Evolutionary conservation across 1,139 yeast genomes (phyloP), one percentile per base, ranked within the genome.

Genomic region (Blastobotrys serpentis): DNA sequence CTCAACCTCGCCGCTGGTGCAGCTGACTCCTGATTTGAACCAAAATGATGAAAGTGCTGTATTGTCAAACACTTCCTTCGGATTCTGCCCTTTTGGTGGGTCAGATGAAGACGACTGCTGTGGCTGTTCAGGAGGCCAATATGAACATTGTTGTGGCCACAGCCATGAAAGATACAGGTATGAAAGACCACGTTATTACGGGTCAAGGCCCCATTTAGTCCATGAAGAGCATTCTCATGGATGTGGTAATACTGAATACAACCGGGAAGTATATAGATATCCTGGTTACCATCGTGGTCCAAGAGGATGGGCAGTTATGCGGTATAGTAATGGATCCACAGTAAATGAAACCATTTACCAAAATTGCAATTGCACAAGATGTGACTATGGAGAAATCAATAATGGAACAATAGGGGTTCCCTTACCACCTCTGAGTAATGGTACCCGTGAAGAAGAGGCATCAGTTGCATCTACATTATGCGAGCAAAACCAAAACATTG

Each of bases 21-120:
- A 11, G 13, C 7, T 11, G 13, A 14, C 32, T 7, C 7, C 32
- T 7, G 4, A 10, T 11, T 10, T 29, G 7, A 7, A 11, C 4
- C 32, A 11, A 6, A 36, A 4, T 4, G 40, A 36, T 8, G 13
- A 18, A 11, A 13, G 11, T 18, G 22, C 25, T 4, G 23, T 3
- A 4, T 13, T 18, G 4, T 4, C 3, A 18, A 36, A 36, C 13
- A n/a, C 40, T 18, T 36, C 40, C 11, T 36, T 18, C 19, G 40
- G 25, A 8, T 19, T 36, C 11, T 36, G 40, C 14, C 40, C 40
- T 19, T 36, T 36, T 18, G 40, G 40, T 18, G 23, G 25, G 3
- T n/a, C 19, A 19, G 25, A 19, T 36, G 40, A 10, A 10, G 26
- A 36, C 25, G 40, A 36, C n/a, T 13, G 16, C 25, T 36, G 25